These are phyloP conservation scores for Solanum paucissectum DNA, from an alignment of 257 asterid genomes.

Conservation along the genomic window DNA sequence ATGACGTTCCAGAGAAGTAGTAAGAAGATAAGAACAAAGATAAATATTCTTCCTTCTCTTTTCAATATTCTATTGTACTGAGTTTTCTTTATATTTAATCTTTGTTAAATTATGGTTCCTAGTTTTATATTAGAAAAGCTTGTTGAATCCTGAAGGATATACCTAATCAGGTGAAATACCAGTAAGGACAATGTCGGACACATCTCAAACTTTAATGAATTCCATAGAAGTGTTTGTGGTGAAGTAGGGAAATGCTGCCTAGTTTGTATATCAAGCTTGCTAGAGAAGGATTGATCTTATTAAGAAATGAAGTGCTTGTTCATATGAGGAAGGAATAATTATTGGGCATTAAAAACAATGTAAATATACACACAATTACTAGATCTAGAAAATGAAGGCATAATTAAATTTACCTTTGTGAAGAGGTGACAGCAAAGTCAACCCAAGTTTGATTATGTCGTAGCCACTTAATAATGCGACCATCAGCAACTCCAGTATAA, in stretches of 20 bases:
- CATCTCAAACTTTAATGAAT: too few species aligned
- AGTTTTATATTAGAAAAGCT: background rate
- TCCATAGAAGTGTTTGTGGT: too few species aligned
- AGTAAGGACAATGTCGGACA: background rate
- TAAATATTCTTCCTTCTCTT: background rate
- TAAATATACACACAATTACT: background rate
- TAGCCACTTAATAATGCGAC: conserved; percentile 46
- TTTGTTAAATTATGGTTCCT: too few species aligned
- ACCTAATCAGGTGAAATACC: background rate
- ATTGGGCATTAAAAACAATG: background rate
- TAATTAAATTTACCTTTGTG: conserved; percentile 30
- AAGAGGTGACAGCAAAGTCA: conserved; percentile 57
- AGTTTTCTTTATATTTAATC: background rate
- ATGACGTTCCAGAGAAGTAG: background rate
- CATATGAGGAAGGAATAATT: too few species aligned
- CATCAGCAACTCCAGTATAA: conserved; percentile 73
- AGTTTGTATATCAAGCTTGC: background rate
- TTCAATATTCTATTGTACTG: background rate
- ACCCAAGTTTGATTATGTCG: conserved; percentile 29
- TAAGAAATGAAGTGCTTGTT: background rate
- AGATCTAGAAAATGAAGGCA: background rate
- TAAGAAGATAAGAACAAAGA: background rate
- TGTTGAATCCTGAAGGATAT: background rate
- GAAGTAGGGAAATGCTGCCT: background rate
- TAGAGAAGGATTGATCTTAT: background rate